Evolutionary conservation across 768 basidiomycete species (phyloP).

Genomic region (Leccinum longicurvipes): DNA sequence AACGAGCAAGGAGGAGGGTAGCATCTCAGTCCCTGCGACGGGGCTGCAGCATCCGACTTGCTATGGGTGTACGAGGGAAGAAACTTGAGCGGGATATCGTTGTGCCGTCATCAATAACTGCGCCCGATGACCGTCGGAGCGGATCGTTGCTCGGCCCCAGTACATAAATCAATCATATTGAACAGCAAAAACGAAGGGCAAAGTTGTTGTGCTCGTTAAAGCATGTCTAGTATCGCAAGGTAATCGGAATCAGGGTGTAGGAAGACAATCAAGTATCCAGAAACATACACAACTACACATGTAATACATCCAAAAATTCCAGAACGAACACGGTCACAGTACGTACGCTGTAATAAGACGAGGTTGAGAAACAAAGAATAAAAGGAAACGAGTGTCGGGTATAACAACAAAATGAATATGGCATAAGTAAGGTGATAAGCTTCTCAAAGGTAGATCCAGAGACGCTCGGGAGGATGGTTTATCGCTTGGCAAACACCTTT

Average conservation of each 20-base stretch:
- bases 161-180: constrained; percentile 1
- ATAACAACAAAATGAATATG: constrained; percentile 34
- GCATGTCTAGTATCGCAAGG: constrained; percentile 7
- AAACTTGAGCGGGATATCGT: neutral
- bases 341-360: constrained; percentile 18
- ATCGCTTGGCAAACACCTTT: constrained; percentile 91
- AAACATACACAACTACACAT: constrained; percentile 37
- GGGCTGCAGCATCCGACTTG: constrained; percentile 19
- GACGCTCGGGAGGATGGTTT: constrained; percentile 27
- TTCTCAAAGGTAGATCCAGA: constrained; percentile 16
- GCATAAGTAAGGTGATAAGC: constrained; percentile 30
- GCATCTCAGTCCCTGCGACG: constrained; percentile 17
- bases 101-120: neutral
- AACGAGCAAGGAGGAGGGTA: constrained; percentile 6
- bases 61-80: neutral
- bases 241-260: constrained; percentile 16
- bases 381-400: constrained; percentile 26
- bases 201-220: neutral
- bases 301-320: constrained; percentile 35
- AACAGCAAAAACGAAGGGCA: neutral
- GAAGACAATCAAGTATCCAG: constrained; percentile 35
- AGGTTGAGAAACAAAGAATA: constrained; percentile 4
- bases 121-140: neutral
- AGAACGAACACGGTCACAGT: constrained; percentile 29
- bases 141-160: too few species aligned